These are phyloP conservation scores for Geoglossum cookeanum DNA, from an alignment of 2,329 filamentous ascomycete species.

Conservation along the genomic window DNA sequence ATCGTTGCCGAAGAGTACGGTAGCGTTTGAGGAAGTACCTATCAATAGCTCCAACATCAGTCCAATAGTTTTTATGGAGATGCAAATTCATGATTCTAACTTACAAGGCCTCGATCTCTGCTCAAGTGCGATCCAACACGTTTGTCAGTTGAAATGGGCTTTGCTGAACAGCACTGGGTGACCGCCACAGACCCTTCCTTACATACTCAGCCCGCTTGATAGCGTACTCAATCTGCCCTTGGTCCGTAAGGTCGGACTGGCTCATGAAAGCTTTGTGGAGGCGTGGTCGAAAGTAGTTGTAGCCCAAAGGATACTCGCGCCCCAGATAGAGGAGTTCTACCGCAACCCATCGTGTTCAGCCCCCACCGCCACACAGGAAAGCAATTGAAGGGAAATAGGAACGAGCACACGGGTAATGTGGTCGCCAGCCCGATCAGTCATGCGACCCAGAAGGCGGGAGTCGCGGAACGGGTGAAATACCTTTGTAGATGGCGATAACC, in stretches of 20 bases:
- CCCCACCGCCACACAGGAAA: neutral
- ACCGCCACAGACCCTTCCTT: conserved; percentile 53
- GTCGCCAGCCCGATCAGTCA: neutral
- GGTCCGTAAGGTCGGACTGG: conserved; percentile 49
- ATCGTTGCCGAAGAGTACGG: conserved; percentile 64
- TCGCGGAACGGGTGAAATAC: conserved; percentile 23
- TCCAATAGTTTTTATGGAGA: neutral
- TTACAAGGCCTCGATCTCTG: conserved; percentile 85
- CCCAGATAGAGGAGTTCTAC: conserved; percentile 70
- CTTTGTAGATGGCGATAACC: conserved; percentile 80
- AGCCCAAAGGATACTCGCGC: conserved; percentile 72
- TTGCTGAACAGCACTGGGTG: neutral
- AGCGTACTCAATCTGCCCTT: conserved; percentile 54
- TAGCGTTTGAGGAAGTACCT: conserved; percentile 90
- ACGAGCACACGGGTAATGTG: neutral
- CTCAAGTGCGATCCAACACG: conserved; percentile 3
- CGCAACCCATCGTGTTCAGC: neutral
- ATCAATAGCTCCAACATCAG: conserved; percentile 8
- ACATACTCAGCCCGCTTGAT: conserved; percentile 72
- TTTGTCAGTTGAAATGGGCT: neutral
- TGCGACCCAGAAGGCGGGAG: too few species aligned
- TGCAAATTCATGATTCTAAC: conserved; percentile 20
- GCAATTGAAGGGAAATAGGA: neutral
- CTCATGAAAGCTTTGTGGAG: conserved; percentile 72
- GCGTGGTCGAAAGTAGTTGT: conserved; percentile 59